Conservation (phyloP, 2,329 filamentous ascomycete genomes). For the Graphilbum fragrans region DNA sequence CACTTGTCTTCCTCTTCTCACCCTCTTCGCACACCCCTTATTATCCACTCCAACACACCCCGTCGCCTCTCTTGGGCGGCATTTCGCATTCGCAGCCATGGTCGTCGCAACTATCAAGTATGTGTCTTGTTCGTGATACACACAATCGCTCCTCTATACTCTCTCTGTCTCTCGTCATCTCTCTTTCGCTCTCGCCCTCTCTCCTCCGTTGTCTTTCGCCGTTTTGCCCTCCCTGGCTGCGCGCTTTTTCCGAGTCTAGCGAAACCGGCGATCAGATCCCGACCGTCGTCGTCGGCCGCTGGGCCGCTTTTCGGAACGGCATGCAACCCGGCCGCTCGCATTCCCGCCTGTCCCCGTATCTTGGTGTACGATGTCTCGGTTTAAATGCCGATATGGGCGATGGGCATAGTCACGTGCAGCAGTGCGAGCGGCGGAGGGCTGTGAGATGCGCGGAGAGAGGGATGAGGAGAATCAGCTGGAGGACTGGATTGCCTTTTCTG, state of each 20-base stretch:
- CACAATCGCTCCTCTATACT: neutral
- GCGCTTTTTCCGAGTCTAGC: too few species aligned
- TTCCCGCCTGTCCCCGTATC: neutral
- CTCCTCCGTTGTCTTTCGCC: neutral
- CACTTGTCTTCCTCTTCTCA: neutral
- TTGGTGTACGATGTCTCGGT: neutral
- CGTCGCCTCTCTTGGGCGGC: too few species aligned
- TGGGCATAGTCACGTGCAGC: too few species aligned
- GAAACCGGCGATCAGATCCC: too few species aligned
- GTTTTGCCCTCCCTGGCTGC: neutral
- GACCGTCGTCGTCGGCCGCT: too few species aligned
- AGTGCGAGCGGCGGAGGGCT: too few species aligned
- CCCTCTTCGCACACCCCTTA: too few species aligned
- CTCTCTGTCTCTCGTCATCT: neutral
- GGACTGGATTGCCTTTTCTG: slow-evolving; percentile 2
- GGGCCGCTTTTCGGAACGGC: too few species aligned
- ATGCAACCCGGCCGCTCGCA: too few species aligned
- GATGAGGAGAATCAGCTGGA: neutral
- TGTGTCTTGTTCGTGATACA: slow-evolving; percentile 14
- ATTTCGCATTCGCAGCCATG: slow-evolving; percentile 32
- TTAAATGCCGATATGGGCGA: too few species aligned
- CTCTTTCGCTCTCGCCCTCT: neutral
- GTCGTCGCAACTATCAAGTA: slow-evolving; percentile 56
- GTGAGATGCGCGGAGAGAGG: too few species aligned
- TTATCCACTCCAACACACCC: neutral